phyloP scores from a whole-genome alignment of 2,329 filamentous ascomycete genomes.

The Aspergillus tubingensis region DNA sequence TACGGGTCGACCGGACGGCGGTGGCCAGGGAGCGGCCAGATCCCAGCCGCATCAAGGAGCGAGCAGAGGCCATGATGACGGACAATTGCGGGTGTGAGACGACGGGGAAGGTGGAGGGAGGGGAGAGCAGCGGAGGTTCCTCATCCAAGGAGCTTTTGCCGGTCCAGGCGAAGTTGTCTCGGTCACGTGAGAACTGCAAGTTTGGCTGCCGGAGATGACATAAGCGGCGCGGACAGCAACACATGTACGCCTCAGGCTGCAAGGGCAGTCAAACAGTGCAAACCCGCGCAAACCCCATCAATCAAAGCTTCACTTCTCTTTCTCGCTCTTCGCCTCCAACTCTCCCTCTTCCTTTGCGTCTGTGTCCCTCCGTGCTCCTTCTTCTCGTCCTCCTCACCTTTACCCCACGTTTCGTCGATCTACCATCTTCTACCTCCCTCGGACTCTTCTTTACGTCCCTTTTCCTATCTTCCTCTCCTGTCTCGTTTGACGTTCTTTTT shows the following conservation, averaged over 20 bases:
- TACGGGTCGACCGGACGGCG: constrained; percentile 29
- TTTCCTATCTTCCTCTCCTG: constrained; percentile 4
- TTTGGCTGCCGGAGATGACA: constrained; percentile 21
- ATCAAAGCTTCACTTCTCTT: constrained; percentile 26
- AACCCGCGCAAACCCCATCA: constrained; percentile 24
- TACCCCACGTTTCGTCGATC: constrained; percentile 12
- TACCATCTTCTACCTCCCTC: constrained; percentile 16
- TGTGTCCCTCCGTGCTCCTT: constrained; percentile 15
- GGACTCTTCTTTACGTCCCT: constrained; percentile 11
- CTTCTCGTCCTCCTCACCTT: constrained; percentile 20
- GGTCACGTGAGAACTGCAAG: constrained; percentile 21
- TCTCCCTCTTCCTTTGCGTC: constrained; percentile 24
- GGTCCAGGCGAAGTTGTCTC: constrained; percentile 16
- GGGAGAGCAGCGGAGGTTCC: constrained; percentile 22
- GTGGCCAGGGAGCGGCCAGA: constrained; percentile 42
- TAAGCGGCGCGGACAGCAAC: constrained; percentile 13
- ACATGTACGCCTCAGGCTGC: neutral
- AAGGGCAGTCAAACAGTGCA: constrained; percentile 22
- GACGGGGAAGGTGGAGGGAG: constrained; percentile 24
- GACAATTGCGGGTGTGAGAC: constrained; percentile 16
- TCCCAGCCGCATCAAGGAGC: constrained; percentile 48
- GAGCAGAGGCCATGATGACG: constrained; percentile 47
- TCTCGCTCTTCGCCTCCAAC: constrained; percentile 22
- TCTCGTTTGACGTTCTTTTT: constrained; percentile 5
- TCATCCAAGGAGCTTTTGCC: constrained; percentile 26